These are phyloP conservation scores for Trichosporon coremiiforme DNA, from an alignment of 1,284 basidiomycete species.

Conservation along the genomic window DNA sequence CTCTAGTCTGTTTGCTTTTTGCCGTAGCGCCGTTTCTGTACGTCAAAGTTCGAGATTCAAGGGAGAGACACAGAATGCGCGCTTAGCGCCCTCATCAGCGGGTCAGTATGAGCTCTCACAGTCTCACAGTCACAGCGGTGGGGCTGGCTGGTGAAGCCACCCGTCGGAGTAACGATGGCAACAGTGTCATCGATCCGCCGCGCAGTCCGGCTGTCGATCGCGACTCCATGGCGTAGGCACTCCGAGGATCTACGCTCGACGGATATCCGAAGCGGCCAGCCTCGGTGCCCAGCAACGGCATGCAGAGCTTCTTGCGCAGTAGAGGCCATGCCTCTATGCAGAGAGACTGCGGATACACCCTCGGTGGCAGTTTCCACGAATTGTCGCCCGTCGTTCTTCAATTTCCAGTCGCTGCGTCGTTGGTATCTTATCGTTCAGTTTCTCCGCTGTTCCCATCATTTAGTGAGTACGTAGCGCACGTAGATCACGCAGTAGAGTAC, in stretches of 20 bases:
- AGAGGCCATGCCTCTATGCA: neutral
- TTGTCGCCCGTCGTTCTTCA: neutral
- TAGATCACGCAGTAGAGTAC: neutral
- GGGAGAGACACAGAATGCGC: neutral
- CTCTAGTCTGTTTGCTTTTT: too few species aligned
- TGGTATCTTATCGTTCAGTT: neutral
- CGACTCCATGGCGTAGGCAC: neutral
- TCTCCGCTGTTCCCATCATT: neutral
- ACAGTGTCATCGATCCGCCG: too few species aligned
- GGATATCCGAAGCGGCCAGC: neutral
- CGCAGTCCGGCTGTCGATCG: neutral
- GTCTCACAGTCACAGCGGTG: neutral
- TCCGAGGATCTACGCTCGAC: neutral
- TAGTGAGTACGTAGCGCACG: neutral
- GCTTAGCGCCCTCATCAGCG: neutral
- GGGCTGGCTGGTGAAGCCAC: neutral
- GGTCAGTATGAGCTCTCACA: neutral
- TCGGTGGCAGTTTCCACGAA: neutral
- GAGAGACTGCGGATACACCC: neutral
- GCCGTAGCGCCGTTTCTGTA: neutral
- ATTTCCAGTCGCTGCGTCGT: neutral
- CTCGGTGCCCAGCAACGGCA: neutral
- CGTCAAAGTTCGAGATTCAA: neutral
- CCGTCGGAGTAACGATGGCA: neutral
- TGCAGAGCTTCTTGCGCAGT: neutral